Conservation (phyloP, 371 early-diverging fungal genomes). For the Funneliformis caledonium region DNA sequence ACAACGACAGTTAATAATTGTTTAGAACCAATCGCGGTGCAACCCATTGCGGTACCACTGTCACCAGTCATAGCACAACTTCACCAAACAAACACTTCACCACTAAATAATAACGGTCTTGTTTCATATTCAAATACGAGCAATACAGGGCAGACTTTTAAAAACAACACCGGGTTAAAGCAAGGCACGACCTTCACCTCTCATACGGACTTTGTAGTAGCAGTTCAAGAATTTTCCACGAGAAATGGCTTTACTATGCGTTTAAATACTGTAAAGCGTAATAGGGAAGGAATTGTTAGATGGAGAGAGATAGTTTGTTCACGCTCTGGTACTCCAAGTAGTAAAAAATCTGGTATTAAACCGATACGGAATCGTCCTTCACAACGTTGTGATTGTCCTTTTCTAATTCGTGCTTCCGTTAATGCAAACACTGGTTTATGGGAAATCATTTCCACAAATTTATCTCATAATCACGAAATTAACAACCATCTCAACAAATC, state of each 20-base stretch:
- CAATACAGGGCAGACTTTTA: background rate
- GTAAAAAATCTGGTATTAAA: slow-evolving; percentile 12
- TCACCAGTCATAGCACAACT: background rate
- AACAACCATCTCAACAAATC: background rate
- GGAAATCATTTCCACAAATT: slow-evolving; percentile 25
- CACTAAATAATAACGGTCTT: background rate
- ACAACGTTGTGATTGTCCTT: slow-evolving; percentile 19
- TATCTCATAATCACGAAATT: slow-evolving; percentile 19
- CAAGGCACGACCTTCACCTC: slow-evolving; percentile 8
- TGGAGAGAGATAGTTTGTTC: slow-evolving; percentile 33
- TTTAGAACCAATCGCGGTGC: background rate
- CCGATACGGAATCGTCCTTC: slow-evolving; percentile 24
- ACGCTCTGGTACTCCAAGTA: slow-evolving; percentile 11
- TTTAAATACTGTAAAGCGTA: slow-evolving; percentile 3
- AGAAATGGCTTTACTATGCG: slow-evolving; percentile 16
- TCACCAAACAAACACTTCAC: background rate
- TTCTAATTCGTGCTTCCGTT: slow-evolving; percentile 9
- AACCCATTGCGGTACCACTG: background rate
- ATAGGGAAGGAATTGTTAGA: slow-evolving; percentile 5
- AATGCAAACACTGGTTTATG: slow-evolving; percentile 13
- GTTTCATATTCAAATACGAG: background rate
- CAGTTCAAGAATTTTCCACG: slow-evolving; percentile 17
- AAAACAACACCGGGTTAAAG: background rate
- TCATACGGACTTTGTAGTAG: slow-evolving; percentile 27
- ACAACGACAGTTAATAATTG: background rate